phyloP scores from a whole-genome alignment of 2,329 filamentous ascomycete species.

The Trichothecium sympodiale region DNA sequence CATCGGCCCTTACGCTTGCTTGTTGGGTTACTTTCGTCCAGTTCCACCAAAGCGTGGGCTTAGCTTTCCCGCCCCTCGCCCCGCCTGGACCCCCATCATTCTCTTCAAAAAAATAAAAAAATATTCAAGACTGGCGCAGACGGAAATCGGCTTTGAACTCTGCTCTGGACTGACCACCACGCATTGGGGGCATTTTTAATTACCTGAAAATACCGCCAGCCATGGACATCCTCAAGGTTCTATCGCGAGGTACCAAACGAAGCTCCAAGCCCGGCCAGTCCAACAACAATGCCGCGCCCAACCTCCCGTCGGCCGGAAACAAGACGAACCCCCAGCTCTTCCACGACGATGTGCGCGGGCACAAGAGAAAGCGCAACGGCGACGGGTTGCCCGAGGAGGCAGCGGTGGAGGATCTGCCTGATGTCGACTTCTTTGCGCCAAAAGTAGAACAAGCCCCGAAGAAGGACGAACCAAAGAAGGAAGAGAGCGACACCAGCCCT shows the following conservation, averaged over 20 bases:
- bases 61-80: no score
- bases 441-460: constrained; percentile 25
- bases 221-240: constrained; percentile 65
- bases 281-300: constrained; percentile 21
- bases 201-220: no score
- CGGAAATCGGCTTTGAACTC: no score
- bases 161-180: no score
- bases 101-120: no score
- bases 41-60: no score
- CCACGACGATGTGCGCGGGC: constrained; percentile 40
- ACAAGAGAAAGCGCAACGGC: constrained; percentile 42
- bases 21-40: no score
- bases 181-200: no score
- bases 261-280: constrained; percentile 24
- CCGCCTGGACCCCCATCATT: no score
- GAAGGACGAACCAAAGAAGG: constrained; percentile 23
- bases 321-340: constrained; percentile 59
- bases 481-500: constrained; percentile 13
- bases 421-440: constrained; percentile 50
- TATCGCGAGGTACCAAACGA: constrained; percentile 59
- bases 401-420: constrained; percentile 28
- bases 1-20: no score
- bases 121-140: no score
- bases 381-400: constrained; percentile 8
- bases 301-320: constrained; percentile 54